Base-by-base conservation (phyloP, 2,329 filamentous ascomycete genomes). In the Ceratocystis albifundus region DNA sequence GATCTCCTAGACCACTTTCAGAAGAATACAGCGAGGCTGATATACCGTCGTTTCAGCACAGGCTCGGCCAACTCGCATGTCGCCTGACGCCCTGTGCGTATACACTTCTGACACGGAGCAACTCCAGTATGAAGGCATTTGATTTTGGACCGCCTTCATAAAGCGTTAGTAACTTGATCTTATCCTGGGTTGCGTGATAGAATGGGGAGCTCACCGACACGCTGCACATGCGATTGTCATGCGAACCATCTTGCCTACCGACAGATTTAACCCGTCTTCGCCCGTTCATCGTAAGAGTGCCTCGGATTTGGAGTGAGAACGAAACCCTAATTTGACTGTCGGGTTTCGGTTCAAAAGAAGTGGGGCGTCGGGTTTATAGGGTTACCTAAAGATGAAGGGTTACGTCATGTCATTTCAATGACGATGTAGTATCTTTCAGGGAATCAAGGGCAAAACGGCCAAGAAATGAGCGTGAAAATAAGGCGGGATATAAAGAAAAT, bases 61-160 rank as follows among this genome's bases (percentile, higher is more conserved):
- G 66, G 63, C 17, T 57, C 61, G 2, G 41, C 59, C 36, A 68
- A 30, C 17, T 63, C 55, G 53, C 66, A 68, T 41, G 63, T 62
- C 15, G 63, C 22, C 41, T 50, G 57, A 20, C 48, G 50, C 3
- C 66, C 66, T 4, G 64, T 61, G n/a, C 61, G 55, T 12, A 61
- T 8, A 30, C 67, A 68, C 6, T 65, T 46, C 10, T 36, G 61
- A 28, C 67, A 68, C 20, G 67, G 67, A 2, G 65, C 44, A n/a
- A 30, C 55, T 45, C 62, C 65, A 15, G 53, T 57, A 36, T 66
- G 65, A 25, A 46, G 65, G 61, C 67, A 68, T 53, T 68, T 67
- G 8, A 68, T 64, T 48, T 68, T 68, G 25, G 67, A 68, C 22
- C 20, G 57, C 28, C 66, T 68, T 4, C 41, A 44, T 12, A 17